Base-by-base conservation (phyloP, 2,329 filamentous ascomycete genomes). In the Nothophoma quercina region DNA sequence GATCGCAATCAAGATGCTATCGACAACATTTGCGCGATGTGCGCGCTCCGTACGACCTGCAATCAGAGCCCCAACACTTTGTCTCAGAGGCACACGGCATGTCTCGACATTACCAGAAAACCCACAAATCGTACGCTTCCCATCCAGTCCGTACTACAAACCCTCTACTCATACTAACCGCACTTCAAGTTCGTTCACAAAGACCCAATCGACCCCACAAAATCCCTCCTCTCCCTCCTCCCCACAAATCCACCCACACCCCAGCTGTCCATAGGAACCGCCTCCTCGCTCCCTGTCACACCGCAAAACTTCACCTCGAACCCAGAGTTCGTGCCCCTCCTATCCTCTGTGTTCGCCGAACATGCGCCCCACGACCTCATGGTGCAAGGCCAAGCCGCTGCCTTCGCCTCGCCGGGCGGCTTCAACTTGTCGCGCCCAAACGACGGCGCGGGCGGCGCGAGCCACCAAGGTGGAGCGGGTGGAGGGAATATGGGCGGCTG, bases 401-500 rank as follows among this genome's bases (percentile, higher is more conserved):
- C 84, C 45, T 86, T 85, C 75, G 80, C 81, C 5, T 86, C 83
- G 2, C 81, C 82, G 2, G 78, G 82, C 4, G 85, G 84, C 18
- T 80, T 82, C 28, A 79, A 79, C 23, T 70, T 86, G 13, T 79
- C 78, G 6, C 46, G 52, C 33, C 44, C 51, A 4, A 52, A 77
- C 9, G 79, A 75, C 46, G 77, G 80, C 15, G 79, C 80, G 7
- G 80, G 82, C n/a, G 82, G 81, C 28, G 83, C 83, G 7, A 85
- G 79, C 58, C 77, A 80, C 13, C 84, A 87, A 61, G 84, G 83
- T 15, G 85, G 84, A 42, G 78, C 77, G 51, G 84, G 83, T 2
- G 81, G 82, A 15, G 84, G 74, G 13, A 84, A 83, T 1, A 74
- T 81, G 58, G 85, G 85, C 16, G 85, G 85, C 1, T 86, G 81